A percentile compares a stretch with the other conserved stretches of the same genome.
phyloP scores from a whole-genome alignment of 139 green algal species.

The Chlamydomonas schloesseri region DNA sequence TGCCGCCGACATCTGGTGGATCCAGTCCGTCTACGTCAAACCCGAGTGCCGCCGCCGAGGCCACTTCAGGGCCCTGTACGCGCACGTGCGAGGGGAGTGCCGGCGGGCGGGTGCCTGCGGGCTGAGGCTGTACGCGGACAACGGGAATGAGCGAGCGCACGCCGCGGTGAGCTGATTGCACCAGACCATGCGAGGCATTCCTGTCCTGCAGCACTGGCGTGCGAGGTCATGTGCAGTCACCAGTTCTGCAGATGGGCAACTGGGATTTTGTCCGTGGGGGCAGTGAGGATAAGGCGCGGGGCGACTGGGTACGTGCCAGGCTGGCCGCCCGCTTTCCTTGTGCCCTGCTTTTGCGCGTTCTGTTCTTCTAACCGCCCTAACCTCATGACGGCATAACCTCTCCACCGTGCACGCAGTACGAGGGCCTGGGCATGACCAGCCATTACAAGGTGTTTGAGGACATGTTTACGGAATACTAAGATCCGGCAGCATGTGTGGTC shows the following conservation, averaged over 20 bases:
- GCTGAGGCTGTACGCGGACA: conserved; percentile 69
- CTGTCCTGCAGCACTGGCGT: neutral
- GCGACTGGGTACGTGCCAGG: too few species aligned
- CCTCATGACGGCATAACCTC: too few species aligned
- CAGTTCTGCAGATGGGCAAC: neutral
- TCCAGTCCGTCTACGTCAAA: conserved; percentile 70
- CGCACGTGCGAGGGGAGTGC: conserved; percentile 48
- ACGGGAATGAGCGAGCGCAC: conserved; percentile 58
- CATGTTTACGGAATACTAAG: conserved; percentile 63
- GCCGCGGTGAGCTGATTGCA: conserved; percentile 44
- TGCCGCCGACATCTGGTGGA: conserved; percentile 68
- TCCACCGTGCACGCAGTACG: conserved; percentile 58
- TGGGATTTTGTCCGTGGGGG: neutral
- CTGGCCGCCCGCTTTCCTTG: neutral
- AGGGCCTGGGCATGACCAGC: conserved; percentile 68
- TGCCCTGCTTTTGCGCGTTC: too few species aligned
- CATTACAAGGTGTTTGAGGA: conserved; percentile 76
- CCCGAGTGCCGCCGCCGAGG: conserved; percentile 47
- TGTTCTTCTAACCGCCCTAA: too few species aligned
- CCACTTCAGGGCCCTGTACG: conserved; percentile 61
- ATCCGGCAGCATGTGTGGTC: too few species aligned
- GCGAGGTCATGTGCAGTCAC: neutral
- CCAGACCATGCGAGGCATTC: too few species aligned
- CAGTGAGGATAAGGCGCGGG: too few species aligned
- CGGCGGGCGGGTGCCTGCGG: conserved; percentile 50